Base-by-base conservation (phyloP, 768 basidiomycete species). In the Pholiota conissans region DNA sequence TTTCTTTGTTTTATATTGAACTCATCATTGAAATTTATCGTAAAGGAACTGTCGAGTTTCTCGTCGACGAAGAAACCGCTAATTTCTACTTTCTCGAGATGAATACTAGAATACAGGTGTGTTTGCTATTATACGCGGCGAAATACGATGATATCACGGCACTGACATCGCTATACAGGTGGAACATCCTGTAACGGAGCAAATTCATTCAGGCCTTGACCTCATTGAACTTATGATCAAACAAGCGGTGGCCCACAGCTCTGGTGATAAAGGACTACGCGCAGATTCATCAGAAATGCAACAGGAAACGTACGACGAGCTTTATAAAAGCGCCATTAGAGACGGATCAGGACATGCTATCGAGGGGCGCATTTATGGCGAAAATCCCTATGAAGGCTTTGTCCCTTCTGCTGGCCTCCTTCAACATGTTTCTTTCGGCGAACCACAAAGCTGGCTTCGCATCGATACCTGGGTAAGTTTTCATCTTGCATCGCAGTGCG, bases 21-120 rank as follows among this genome's bases (percentile, higher is more conserved):
- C 37, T 40, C 3, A 29, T 6, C 20, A 22, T n/a, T 49, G 20
- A 10, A n/a, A 14, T 7, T 6, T 61, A 10, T 5, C 11, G 14
- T 45, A 32, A n/a, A 81, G 87, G 86, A 3, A 89, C 86, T 0
- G 79, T 89, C 14, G 89, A 90, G 64, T 89, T 85, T 65, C 73
- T 89, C 5, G 82, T 86, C 5, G 80, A 85, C 60, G 76, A 84
- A 42, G 54, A 70, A 0, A 81, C 80, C 0, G 79, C 75, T 0
- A 63, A 74, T 1, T 87, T 86, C 70, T 88, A 77, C 72, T 90
- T 89, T 58, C 74, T 90, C 11, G 87, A 90, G 67, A 84, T 89
- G 82, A 89, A 90, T 59, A 84, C 85, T 0, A 77, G 86, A 8
- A 79, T 87, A 45, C 85, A 86, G 65, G 84, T 77, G 52, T 28